Conservation (phyloP, 1,284 basidiomycete genomes). For the Thecaphora thlaspeos region DNA sequence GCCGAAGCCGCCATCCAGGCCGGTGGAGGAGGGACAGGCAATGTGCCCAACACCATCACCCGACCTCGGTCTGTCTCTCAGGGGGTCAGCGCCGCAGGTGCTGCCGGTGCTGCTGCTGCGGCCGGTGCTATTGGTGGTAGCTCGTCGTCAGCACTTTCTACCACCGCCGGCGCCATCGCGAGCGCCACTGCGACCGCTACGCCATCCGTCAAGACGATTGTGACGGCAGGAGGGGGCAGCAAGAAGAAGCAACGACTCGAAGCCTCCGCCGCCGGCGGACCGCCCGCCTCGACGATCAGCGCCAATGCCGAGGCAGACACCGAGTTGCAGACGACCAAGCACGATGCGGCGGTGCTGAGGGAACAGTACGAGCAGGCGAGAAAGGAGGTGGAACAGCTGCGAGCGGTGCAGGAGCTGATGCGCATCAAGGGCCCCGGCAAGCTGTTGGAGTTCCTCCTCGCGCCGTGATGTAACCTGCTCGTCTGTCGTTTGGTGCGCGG, state of each 20-base stretch:
- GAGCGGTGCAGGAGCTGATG: conserved; percentile 39
- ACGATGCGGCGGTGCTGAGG: conserved; percentile 1
- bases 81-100: conserved; percentile 1
- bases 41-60: conserved; percentile 12
- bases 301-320: conserved; percentile 5
- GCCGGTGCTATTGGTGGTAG: conserved; percentile 4
- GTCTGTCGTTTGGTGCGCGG: too few species aligned
- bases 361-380: conserved; percentile 19
- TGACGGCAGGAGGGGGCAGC: conserved; percentile 1
- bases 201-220: too few species aligned
- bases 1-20: conserved; percentile 21
- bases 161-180: too few species aligned
- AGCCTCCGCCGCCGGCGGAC: conserved; percentile 1
- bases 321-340: neutral
- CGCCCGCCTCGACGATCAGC: neutral
- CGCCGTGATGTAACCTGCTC: too few species aligned
- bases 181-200: too few species aligned
- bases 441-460: conserved; percentile 32
- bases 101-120: conserved; percentile 1
- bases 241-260: conserved; percentile 13
- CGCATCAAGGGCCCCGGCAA: conserved; percentile 19
- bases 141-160: neutral
- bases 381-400: conserved; percentile 40
- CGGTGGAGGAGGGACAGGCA: neutral
- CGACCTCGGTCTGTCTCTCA: conserved; percentile 15